Evolutionary conservation across 768 basidiomycete species (phyloP).

Genomic region (Mycena galericulata): DNA sequence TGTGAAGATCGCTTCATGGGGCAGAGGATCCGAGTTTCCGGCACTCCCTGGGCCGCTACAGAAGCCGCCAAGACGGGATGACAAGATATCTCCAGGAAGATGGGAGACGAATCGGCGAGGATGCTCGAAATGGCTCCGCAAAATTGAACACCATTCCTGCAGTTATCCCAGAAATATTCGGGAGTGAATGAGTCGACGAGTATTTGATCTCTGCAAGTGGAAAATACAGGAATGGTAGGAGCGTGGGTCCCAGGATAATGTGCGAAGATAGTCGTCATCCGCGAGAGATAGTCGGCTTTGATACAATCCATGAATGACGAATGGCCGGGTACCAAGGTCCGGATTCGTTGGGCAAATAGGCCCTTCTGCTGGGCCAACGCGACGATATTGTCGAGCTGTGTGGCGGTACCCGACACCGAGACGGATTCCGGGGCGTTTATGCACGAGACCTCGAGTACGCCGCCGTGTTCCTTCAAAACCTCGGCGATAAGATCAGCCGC

Average conservation of each 20-base stretch:
- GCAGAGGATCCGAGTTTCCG: neutral
- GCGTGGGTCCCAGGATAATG: conserved; percentile 14
- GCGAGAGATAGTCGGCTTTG: conserved; percentile 2
- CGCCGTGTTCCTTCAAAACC: neutral
- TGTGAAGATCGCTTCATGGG: conserved; percentile 16
- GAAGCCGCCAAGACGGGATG: conserved; percentile 8
- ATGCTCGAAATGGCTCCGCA: neutral
- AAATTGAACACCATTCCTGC: conserved; percentile 10
- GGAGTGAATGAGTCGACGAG: conserved; percentile 7
- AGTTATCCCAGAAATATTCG: conserved; percentile 16
- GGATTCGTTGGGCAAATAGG: conserved; percentile 42
- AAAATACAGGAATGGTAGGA: conserved; percentile 14
- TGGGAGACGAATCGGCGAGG: neutral
- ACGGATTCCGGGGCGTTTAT: conserved; percentile 46
- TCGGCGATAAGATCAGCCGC: neutral
- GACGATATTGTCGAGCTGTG: conserved; percentile 36
- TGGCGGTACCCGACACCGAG: conserved; percentile 40
- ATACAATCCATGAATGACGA: conserved; percentile 45
- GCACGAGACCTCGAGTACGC: conserved; percentile 41
- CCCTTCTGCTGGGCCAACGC: conserved; percentile 33
- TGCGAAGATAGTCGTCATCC: conserved; percentile 8
- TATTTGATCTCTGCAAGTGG: neutral
- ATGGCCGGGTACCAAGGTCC: conserved; percentile 44
- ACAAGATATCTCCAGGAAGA: conserved; percentile 21
- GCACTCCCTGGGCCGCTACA: neutral